A percentile compares a stretch with the other conserved stretches of the same genome.
phyloP scores from a whole-genome alignment of 805 yeast genomes.

The Saccharomyces kudriavzevii region DNA sequence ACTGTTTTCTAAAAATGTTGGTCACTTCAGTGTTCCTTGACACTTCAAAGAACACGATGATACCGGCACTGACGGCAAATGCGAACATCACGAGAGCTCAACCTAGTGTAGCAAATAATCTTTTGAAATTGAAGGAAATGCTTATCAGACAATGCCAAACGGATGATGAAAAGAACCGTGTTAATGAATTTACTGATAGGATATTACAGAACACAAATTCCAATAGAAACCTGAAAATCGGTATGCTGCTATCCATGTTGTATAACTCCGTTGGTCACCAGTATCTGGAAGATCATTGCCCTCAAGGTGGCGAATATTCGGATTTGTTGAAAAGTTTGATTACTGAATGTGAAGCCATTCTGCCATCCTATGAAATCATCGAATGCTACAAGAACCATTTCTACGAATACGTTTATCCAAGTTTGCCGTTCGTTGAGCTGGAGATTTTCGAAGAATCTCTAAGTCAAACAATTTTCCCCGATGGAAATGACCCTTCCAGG shows the following conservation, averaged over 20 bases:
- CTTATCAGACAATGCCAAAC: conserved; percentile 20
- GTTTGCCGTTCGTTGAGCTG: conserved; percentile 23
- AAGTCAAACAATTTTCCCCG: conserved; percentile 12
- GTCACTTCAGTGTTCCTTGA: conserved; percentile 25
- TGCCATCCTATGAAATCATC: conserved; percentile 24
- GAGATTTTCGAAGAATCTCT: conserved; percentile 26
- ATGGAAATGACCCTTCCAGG: conserved; percentile 14
- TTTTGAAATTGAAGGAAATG: conserved; percentile 18
- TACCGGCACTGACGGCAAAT: conserved; percentile 24
- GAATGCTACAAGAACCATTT: conserved; percentile 22
- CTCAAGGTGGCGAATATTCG: conserved; percentile 20
- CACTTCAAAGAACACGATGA: conserved; percentile 24
- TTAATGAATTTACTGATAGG: conserved; percentile 23
- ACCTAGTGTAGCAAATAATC: conserved; percentile 18
- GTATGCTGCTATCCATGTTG: conserved; percentile 17
- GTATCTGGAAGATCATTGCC: conserved; percentile 24
- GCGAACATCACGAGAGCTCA: conserved; percentile 23
- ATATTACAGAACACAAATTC: conserved; percentile 21
- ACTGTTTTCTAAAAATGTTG: conserved; percentile 22
- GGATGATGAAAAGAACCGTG: conserved; percentile 15
- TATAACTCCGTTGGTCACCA: conserved; percentile 18
- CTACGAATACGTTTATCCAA: conserved; percentile 22
- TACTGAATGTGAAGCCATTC: conserved; percentile 14
- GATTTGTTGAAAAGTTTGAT: conserved; percentile 18
- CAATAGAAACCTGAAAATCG: conserved; percentile 15